phyloP scores from a whole-genome alignment of 768 basidiomycete species.

The Mycena belliarum region DNA sequence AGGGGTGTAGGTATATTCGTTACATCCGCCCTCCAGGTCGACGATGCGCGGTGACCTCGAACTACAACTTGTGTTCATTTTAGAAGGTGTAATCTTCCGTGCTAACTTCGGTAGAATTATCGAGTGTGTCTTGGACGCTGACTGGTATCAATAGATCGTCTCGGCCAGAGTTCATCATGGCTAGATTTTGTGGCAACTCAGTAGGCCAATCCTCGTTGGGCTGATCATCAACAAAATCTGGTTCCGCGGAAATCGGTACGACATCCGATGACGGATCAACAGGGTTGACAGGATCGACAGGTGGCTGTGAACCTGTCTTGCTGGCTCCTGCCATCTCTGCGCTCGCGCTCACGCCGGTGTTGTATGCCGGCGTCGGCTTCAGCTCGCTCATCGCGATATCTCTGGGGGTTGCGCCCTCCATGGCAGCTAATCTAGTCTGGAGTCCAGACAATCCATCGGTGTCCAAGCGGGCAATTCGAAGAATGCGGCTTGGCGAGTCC shows the following conservation, averaged over 20 bases:
- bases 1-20: not conserved
- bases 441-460: too few relatives aligned
- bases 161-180: too few relatives aligned
- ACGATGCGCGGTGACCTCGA: not conserved
- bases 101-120: not conserved
- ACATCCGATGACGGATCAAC: not conserved
- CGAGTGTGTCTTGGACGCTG: too few relatives aligned
- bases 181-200: not conserved
- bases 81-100: too few relatives aligned
- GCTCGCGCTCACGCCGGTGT: not conserved
- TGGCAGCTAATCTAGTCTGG: not conserved
- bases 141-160: too few relatives aligned
- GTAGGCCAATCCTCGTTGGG: not conserved
- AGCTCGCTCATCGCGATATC: too few relatives aligned
- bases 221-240: not conserved
- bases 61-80: too few relatives aligned
- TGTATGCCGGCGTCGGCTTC: not conserved
- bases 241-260: not conserved
- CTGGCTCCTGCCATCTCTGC: too few relatives aligned
- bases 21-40: slow-evolving; percentile 4
- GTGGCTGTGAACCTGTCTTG: not conserved
- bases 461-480: too few relatives aligned
- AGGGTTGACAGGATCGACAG: too few relatives aligned
- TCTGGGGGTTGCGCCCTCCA: not conserved
- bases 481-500: too few relatives aligned